Evolutionary conservation across 2,329 filamentous ascomycete genomes (phyloP).

Genomic region (Sphaerulina vaccinii): DNA sequence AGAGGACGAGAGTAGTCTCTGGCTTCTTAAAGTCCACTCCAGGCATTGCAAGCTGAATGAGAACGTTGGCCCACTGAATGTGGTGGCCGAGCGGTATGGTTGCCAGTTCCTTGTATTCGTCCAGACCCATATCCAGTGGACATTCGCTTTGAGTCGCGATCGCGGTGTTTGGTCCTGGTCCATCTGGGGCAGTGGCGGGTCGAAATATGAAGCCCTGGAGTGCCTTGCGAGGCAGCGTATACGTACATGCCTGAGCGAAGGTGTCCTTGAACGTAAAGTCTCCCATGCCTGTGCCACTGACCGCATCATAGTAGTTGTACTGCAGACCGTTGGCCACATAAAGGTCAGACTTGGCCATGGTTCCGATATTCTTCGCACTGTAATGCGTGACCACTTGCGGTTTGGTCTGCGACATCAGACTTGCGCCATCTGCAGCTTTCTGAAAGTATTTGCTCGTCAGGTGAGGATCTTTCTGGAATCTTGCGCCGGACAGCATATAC

Average conservation of each 20-base stretch:
- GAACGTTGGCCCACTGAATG: slow-evolving; percentile 50
- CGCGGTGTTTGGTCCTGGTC: slow-evolving; percentile 24
- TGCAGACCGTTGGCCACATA: slow-evolving; percentile 49
- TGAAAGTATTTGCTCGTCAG: slow-evolving; percentile 14
- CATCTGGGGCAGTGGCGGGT: slow-evolving; percentile 17
- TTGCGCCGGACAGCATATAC: slow-evolving; percentile 20
- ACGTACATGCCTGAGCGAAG: slow-evolving; percentile 32
- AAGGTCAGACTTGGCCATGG: slow-evolving; percentile 44
- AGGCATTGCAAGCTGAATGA: slow-evolving; percentile 53
- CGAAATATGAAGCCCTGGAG: slow-evolving; percentile 23
- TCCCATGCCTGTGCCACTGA: slow-evolving; percentile 3
- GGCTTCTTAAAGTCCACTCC: slow-evolving; percentile 61
- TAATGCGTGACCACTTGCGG: slow-evolving; percentile 53
- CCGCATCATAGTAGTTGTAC: slow-evolving; percentile 51
- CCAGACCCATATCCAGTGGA: slow-evolving; percentile 46
- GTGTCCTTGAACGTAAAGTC: slow-evolving; percentile 14
- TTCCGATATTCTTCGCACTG: slow-evolving; percentile 39
- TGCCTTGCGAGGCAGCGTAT: slow-evolving; percentile 40
- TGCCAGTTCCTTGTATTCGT: slow-evolving; percentile 57
- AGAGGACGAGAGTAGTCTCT: slow-evolving; percentile 51
- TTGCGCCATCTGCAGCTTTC: background rate
- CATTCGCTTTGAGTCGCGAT: slow-evolving; percentile 53
- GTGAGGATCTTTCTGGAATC: slow-evolving; percentile 26
- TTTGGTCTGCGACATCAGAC: slow-evolving; percentile 49
- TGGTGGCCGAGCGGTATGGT: slow-evolving; percentile 48